phyloP scores from a whole-genome alignment of 305 asterid genomes.

The Fraxinus sp. region DNA sequence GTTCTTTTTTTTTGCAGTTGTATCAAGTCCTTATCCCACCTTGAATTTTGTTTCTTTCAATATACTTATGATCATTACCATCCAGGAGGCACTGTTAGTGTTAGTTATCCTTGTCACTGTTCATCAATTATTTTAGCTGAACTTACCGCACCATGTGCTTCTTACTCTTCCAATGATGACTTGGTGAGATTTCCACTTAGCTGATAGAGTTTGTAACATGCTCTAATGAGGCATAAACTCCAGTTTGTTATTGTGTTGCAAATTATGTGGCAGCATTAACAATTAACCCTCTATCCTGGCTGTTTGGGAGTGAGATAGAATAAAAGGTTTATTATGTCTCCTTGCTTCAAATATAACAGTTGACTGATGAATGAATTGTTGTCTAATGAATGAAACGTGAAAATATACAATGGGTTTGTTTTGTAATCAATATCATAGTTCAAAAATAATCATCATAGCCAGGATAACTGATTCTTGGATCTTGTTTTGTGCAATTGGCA shows the following conservation, averaged over 20 bases:
- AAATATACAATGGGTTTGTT: neutral
- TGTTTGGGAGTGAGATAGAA: neutral
- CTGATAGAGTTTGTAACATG: conserved; percentile 5
- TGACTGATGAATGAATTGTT: conserved; percentile 11
- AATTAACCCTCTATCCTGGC: neutral
- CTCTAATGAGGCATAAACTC: conserved; percentile 7
- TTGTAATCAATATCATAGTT: conserved; percentile 10
- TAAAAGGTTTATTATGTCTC: neutral
- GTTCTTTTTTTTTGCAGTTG: neutral
- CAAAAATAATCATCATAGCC: conserved; percentile 8
- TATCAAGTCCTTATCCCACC: neutral
- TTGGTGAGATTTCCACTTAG: neutral
- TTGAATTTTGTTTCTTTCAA: neutral
- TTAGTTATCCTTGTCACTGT: neutral
- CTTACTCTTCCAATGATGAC: neutral
- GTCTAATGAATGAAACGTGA: conserved; percentile 19
- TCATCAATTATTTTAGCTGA: neutral
- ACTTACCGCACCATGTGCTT: neutral
- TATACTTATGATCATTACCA: neutral
- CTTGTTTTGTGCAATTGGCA: conserved; percentile 32
- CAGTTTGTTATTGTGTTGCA: neutral
- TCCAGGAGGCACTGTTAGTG: neutral
- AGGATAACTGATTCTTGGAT: conserved; percentile 13
- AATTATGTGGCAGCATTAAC: conserved; percentile 2
- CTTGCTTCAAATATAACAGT: conserved; percentile 14